Conservation (phyloP, 176 grass and related monocot species). For the Chloris gayana region DNA sequence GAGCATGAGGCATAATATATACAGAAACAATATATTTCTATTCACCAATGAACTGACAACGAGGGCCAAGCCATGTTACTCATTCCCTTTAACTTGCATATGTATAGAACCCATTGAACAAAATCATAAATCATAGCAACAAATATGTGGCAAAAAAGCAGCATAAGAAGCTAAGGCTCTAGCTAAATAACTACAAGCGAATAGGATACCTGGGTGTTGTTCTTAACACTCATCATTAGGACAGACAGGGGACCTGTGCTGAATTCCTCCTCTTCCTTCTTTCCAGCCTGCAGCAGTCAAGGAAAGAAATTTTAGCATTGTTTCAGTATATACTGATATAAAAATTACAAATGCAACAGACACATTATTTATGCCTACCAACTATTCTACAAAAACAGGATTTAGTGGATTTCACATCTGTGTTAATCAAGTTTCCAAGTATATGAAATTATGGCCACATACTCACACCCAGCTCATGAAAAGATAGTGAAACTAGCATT, state of each 20-base stretch:
- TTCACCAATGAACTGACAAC: background rate
- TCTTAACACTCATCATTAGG: slow-evolving; percentile 87
- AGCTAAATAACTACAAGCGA: background rate
- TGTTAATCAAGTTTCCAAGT: background rate
- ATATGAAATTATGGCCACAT: background rate
- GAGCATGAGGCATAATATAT: background rate
- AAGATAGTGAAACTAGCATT: background rate
- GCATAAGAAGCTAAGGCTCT: background rate
- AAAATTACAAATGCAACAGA: background rate
- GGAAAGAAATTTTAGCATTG: background rate
- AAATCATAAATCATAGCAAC: background rate
- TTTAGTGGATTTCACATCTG: background rate
- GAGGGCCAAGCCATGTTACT: background rate
- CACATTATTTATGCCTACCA: background rate
- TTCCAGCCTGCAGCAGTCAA: slow-evolving; percentile 44
- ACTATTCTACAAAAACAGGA: background rate
- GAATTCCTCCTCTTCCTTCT: slow-evolving; percentile 89
- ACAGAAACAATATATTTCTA: background rate
- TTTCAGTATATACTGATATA: background rate
- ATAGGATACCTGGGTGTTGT: slow-evolving; percentile 68
- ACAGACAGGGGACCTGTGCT: slow-evolving; percentile 80
- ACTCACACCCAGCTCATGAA: background rate
- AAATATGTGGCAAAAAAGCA: background rate
- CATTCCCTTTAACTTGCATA: background rate
- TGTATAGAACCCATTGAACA: background rate